phyloP scores from a whole-genome alignment of 163 green algal species.

The Trebouxia gelatinosa region DNA sequence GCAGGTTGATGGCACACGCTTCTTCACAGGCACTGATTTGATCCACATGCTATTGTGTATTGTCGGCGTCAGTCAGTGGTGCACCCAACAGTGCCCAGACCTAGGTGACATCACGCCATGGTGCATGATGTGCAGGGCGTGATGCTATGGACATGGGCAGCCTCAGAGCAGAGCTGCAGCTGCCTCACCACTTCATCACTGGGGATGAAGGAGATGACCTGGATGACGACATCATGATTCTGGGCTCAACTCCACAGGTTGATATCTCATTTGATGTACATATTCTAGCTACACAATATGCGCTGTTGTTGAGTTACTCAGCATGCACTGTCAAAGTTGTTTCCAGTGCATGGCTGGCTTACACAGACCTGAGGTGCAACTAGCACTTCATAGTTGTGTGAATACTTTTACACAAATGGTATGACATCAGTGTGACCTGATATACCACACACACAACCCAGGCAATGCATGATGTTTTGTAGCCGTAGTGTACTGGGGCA shows the following conservation, averaged over 20 bases:
- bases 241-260: constrained; percentile 58
- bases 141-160: constrained; percentile 62
- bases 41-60: background rate
- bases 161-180: constrained; percentile 53
- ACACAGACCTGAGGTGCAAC: background rate
- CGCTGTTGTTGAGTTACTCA: background rate
- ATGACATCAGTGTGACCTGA: background rate
- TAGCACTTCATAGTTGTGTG: background rate
- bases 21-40: background rate
- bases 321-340: too few species aligned
- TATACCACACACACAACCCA: too few species aligned
- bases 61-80: background rate
- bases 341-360: background rate
- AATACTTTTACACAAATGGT: background rate
- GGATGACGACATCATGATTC: constrained; percentile 62
- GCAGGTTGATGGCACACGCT: background rate
- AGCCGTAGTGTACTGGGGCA: too few species aligned
- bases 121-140: constrained; percentile 7
- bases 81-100: background rate
- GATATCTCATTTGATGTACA: background rate
- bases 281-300: background rate
- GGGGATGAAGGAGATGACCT: constrained; percentile 15
- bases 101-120: background rate
- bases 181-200: constrained; percentile 50
- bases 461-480: too few species aligned